These are phyloP conservation scores for Limonomyces culmigenus DNA, from an alignment of 1,284 basidiomycete species.

Conservation along the genomic window DNA sequence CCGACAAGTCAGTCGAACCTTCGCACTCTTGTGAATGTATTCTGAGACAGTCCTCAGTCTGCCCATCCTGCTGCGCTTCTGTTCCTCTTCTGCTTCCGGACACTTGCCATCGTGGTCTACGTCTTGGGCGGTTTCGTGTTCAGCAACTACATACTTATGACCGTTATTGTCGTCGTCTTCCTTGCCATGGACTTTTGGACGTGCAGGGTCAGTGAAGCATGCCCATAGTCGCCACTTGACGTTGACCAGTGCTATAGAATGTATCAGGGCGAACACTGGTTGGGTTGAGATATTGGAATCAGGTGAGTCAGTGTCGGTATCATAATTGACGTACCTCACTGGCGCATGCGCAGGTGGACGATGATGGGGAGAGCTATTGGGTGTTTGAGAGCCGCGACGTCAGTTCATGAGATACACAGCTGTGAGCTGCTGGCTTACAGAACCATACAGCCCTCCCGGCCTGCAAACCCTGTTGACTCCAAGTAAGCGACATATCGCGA, in stretches of 20 bases:
- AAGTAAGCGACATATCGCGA: slow-evolving; percentile 35
- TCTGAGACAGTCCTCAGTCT: slow-evolving; percentile 27
- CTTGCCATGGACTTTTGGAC: slow-evolving; percentile 97
- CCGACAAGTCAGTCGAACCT: slow-evolving; percentile 36
- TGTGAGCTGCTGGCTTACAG: slow-evolving; percentile 4
- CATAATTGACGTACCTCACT: too few relatives aligned
- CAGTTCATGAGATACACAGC: slow-evolving; percentile 13
- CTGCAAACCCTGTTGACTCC: slow-evolving; percentile 80
- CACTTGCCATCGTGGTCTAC: slow-evolving; percentile 74
- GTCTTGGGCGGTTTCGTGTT: slow-evolving; percentile 78
- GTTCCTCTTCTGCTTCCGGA: slow-evolving; percentile 75
- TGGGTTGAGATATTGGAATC: slow-evolving; percentile 91
- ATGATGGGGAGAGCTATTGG: slow-evolving; percentile 91
- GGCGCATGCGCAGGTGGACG: too few relatives aligned
- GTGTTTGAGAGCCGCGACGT: slow-evolving; percentile 91
- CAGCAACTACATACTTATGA: slow-evolving; percentile 58
- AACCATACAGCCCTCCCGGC: slow-evolving; percentile 58
- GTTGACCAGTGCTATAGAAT: slow-evolving; percentile 36
- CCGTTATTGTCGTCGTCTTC: slow-evolving; percentile 79
- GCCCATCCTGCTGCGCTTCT: slow-evolving; percentile 74
- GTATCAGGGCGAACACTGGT: slow-evolving; percentile 84
- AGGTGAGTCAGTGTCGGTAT: too few relatives aligned
- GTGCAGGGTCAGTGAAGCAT: slow-evolving; percentile 53
- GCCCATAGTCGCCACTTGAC: slow-evolving; percentile 2
- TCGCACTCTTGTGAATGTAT: background rate